phyloP scores from a whole-genome alignment of 2,329 filamentous ascomycete species.

The Fusarium dimerum region DNA sequence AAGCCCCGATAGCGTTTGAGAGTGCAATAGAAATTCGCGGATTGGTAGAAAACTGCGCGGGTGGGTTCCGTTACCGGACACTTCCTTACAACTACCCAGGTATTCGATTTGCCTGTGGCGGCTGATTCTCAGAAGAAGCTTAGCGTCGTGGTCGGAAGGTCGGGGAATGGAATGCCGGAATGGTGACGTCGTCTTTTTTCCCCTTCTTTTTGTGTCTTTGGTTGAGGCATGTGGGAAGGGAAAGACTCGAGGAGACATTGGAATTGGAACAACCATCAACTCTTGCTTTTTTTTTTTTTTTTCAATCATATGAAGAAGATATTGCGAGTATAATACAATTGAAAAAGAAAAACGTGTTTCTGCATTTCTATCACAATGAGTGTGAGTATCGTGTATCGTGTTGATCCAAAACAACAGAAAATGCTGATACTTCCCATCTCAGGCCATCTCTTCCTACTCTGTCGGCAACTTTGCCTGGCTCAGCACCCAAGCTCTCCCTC shows the following conservation, averaged over 20 bases:
- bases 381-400: constrained; percentile 7
- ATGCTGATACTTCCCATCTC: constrained; percentile 3
- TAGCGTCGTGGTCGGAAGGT: background rate
- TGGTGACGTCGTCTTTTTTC: background rate
- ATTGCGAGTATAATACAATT: too few species aligned
- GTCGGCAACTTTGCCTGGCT: constrained; percentile 56
- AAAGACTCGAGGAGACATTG: too few species aligned
- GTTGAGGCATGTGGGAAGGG: background rate
- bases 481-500: constrained; percentile 46
- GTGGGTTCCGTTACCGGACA: background rate
- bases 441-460: constrained; percentile 53
- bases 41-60: constrained; percentile 34
- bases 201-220: too few species aligned
- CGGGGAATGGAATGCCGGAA: background rate
- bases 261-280: too few species aligned
- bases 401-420: background rate
- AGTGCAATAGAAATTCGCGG: constrained; percentile 34
- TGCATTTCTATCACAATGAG: constrained; percentile 15
- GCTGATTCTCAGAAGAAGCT: background rate
- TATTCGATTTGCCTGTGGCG: too few species aligned
- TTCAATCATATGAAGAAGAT: too few species aligned
- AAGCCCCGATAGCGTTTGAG: constrained; percentile 7
- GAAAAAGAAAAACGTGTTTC: too few species aligned
- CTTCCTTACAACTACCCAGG: too few species aligned
- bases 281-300: too few species aligned